These are phyloP conservation scores for Polyporus tsugae DNA, from an alignment of 1,284 basidiomycete species.

Conservation along the genomic window DNA sequence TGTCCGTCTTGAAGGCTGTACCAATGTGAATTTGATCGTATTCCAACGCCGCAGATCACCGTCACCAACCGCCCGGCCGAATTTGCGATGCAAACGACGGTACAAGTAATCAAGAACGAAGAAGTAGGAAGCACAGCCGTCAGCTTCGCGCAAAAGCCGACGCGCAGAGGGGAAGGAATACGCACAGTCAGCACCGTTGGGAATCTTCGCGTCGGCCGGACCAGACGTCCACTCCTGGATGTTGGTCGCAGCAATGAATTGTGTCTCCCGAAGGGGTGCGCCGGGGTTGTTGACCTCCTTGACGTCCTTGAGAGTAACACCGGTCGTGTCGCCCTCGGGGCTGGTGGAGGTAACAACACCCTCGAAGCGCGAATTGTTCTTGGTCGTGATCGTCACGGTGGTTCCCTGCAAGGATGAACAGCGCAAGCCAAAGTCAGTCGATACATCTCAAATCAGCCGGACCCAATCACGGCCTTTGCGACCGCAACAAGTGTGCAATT, in stretches of 20 bases:
- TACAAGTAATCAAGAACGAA: background rate
- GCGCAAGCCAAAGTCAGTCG: background rate
- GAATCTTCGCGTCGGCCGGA: slow-evolving; percentile 70
- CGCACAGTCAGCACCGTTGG: slow-evolving; percentile 72
- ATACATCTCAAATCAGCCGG: slow-evolving; percentile 17
- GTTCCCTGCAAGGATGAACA: slow-evolving; percentile 59
- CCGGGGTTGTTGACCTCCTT: slow-evolving; percentile 71
- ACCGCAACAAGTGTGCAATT: background rate
- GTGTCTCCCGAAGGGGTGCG: slow-evolving; percentile 69
- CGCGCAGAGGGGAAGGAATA: slow-evolving; percentile 26
- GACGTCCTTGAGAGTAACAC: slow-evolving; percentile 79
- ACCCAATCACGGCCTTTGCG: slow-evolving; percentile 22
- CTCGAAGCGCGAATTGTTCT: slow-evolving; percentile 73
- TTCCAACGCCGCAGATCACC: slow-evolving; percentile 5
- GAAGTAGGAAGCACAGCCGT: slow-evolving; percentile 25
- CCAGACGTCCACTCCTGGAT: slow-evolving; percentile 78
- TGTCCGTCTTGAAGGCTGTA: slow-evolving; percentile 88
- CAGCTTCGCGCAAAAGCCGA: slow-evolving; percentile 19
- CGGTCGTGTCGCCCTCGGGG: slow-evolving; percentile 70
- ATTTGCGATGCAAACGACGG: slow-evolving; percentile 4
- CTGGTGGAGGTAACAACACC: slow-evolving; percentile 71
- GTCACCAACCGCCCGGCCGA: background rate
- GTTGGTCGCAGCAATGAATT: slow-evolving; percentile 74
- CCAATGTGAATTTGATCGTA: slow-evolving; percentile 12
- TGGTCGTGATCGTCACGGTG: slow-evolving; percentile 74